These are phyloP conservation scores for Colletotrichum sp. DNA, from an alignment of 2,329 filamentous ascomycete genomes.

Conservation along the genomic window DNA sequence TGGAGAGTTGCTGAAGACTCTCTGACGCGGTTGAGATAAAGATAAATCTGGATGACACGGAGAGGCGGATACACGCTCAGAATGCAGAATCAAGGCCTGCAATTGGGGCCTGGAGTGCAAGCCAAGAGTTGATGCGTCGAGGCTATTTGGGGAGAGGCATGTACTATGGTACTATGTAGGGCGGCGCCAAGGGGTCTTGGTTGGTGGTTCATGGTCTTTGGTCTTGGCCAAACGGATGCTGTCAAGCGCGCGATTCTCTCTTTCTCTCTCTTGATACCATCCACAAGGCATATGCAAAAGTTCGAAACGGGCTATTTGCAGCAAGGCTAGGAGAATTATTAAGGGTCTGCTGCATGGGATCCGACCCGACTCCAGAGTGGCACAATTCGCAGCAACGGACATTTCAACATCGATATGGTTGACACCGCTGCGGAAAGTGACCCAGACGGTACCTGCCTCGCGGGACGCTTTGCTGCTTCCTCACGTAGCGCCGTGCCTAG, in stretches of 20 bases:
- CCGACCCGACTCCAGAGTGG: background rate
- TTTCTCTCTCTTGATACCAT: background rate
- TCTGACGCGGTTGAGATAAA: background rate
- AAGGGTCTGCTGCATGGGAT: background rate
- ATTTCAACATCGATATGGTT: background rate
- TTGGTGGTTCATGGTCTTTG: background rate
- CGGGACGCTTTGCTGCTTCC: background rate
- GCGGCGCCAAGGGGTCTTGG: background rate
- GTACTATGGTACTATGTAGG: background rate
- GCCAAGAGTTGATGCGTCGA: conserved; percentile 8
- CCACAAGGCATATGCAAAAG: background rate
- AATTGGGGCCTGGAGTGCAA: background rate
- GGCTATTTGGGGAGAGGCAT: background rate
- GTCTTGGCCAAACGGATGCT: background rate
- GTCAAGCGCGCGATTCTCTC: background rate
- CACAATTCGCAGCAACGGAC: background rate
- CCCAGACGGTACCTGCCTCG: background rate
- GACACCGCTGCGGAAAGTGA: background rate
- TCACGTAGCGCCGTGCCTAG: background rate
- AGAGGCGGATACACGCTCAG: background rate
- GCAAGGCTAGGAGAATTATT: background rate
- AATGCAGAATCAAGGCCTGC: background rate
- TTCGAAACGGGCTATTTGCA: background rate
- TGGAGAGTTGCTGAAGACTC: background rate
- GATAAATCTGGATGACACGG: background rate